These are phyloP conservation scores for Stylonectria norvegica DNA, from an alignment of 2,329 filamentous ascomycete species.

Conservation along the genomic window DNA sequence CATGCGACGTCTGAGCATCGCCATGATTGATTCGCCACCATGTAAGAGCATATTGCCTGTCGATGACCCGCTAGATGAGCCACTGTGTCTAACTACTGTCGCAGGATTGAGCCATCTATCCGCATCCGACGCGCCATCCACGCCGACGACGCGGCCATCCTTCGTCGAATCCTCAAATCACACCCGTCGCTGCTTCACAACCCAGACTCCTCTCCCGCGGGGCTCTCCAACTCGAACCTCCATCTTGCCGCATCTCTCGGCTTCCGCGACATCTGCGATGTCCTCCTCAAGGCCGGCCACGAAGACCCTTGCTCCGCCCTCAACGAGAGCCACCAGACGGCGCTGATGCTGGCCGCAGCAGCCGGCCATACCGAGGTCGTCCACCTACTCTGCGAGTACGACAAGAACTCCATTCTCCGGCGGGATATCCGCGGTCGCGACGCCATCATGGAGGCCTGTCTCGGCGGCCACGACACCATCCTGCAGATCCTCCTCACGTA, in stretches of 20 bases:
- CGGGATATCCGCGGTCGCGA: slow-evolving; percentile 67
- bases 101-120: slow-evolving; percentile 71
- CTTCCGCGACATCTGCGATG: slow-evolving; percentile 63
- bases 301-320: slow-evolving; percentile 69
- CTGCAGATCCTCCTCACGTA: slow-evolving; percentile 64
- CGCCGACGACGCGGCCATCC: slow-evolving; percentile 67
- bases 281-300: slow-evolving; percentile 71
- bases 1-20: slow-evolving; percentile 16
- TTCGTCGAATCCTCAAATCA: slow-evolving; percentile 70
- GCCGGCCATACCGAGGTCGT: slow-evolving; percentile 71
- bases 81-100: not conserved
- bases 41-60: slow-evolving; percentile 16
- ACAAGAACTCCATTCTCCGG: slow-evolving; percentile 60
- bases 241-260: slow-evolving; percentile 77
- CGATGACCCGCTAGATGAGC: not conserved
- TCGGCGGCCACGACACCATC: slow-evolving; percentile 59
- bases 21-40: slow-evolving; percentile 24
- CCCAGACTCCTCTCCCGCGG: slow-evolving; percentile 65
- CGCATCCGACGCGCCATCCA: slow-evolving; percentile 80
- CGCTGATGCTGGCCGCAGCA: slow-evolving; percentile 72
- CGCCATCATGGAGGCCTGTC: slow-evolving; percentile 64
- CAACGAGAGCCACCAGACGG: slow-evolving; percentile 77
- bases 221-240: slow-evolving; percentile 77
- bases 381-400: slow-evolving; percentile 62
- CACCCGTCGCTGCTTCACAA: slow-evolving; percentile 73